These are phyloP conservation scores for Ricinus communis DNA, from an alignment of 345 rosid genomes.

Conservation along the genomic window DNA sequence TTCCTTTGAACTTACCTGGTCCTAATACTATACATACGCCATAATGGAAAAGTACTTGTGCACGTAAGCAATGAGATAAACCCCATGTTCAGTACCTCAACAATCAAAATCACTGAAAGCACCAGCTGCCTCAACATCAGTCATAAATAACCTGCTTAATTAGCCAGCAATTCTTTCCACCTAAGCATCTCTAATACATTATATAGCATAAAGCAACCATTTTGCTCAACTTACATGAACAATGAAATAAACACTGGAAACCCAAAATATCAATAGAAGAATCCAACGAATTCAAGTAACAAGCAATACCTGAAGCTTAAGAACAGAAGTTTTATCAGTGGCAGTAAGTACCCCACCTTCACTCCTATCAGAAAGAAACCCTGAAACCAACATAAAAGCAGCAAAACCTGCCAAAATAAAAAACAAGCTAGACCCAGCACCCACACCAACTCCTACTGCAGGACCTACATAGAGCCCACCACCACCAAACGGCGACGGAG, in stretches of 20 bases:
- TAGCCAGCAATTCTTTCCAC: background rate
- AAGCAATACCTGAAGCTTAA: slow-evolving; percentile 76
- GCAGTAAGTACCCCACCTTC: slow-evolving; percentile 60
- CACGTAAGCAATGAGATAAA: background rate
- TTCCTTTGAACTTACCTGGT: background rate
- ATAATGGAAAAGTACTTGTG: background rate
- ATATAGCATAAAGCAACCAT: no score
- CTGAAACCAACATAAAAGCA: slow-evolving; percentile 81
- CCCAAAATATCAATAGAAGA: background rate
- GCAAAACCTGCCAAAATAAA: slow-evolving; percentile 70
- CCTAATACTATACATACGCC: background rate
- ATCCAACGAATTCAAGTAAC: background rate
- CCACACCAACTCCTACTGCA: slow-evolving; percentile 75
- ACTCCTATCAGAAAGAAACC: slow-evolving; percentile 69
- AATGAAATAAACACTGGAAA: background rate
- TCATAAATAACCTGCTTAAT: background rate
- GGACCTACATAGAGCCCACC: slow-evolving; percentile 73
- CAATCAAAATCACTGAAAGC: background rate
- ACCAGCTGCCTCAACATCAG: background rate
- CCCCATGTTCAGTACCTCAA: no score
- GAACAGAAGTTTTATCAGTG: slow-evolving; percentile 70
- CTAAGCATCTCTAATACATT: background rate
- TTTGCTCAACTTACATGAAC: no score
- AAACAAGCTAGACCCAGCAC: slow-evolving; percentile 75
- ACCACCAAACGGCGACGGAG: slow-evolving; percentile 64